Base-by-base conservation (phyloP, 495 filamentous ascomycete species). In the Penicillium chermesinum region DNA sequence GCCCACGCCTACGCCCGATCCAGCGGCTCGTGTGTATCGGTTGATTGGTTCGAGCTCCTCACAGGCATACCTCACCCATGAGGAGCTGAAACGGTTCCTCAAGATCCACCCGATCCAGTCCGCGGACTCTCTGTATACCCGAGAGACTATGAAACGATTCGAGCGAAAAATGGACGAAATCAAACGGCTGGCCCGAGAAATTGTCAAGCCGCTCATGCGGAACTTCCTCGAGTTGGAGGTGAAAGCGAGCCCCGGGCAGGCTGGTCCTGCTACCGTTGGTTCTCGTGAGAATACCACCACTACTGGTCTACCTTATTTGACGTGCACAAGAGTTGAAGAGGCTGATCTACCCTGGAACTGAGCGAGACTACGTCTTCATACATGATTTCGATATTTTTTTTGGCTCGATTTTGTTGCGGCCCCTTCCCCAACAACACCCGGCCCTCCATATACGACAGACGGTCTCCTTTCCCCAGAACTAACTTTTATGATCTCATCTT, bases 161-260 rank as follows among this genome's bases (percentile, higher is more conserved):
- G 90, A 95, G 73, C 81, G 84, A 62, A 76, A 86, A 33, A 78
- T 95, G 57, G 90, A 95, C 37, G 90, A 95, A 67, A 72, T 95
- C 15, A 96, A 95, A 66, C 75, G 76, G 36, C 72, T 88, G 57
- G 90, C 89, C 19, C 77, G 83, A 21, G 88, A 94, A 52, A 78
- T 84, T 20, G 89, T 94, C n/a, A 82, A 84, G 44, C 88, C 89
- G 19, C 66, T 96, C 16, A 91, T 91, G 86, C 79, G 85, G 19
- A 89, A 84, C 56, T 87, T 83, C 42, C 72, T 91, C 15, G 88
- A 93, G 62, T 64, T 91, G 42, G 89, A 95, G 62, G 46, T 82
- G 38, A 78, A 77, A 36, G 60, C 67, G 30, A 63, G 69, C 16
- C 53, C 44, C 8, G 57, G 58, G 4, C 51, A 46, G 9, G n/a